Base-by-base conservation (phyloP, 1,284 basidiomycete species). In the Sanguinoderma infundibulare region DNA sequence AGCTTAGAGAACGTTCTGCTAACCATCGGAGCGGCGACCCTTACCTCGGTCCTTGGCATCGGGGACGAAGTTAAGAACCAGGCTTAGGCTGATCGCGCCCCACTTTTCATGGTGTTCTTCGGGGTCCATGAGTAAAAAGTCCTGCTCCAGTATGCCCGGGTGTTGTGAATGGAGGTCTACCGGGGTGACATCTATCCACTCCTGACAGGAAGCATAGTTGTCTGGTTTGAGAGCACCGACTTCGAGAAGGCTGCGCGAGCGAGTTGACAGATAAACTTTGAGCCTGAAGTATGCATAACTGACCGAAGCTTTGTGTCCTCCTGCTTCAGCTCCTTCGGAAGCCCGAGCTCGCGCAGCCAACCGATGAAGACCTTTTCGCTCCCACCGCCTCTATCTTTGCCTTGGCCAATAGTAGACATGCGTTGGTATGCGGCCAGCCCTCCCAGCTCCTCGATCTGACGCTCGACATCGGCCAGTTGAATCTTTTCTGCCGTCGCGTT, bases 51-150 rank as follows among this genome's bases (percentile, higher is more conserved):
- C 87, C 55, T 78, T 77, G 0, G 90, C 78, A 34, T 87, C 83
- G n/a, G 91, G 88, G 0, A 94, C 92, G 72, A 95, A 96, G 70
- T 96, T 96, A 3, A 96, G 74, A 4, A 96, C 94, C 32, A 96
- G 77, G 70, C 92, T 95, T 32, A 95, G 83, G 72, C 92, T 94
- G 61, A 96, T 83, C 22, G 89, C 69, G 69, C 94, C 90, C 87
- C 93, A 96, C 66, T 78, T 79, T 57, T 74, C 77, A 1, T 74
- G 70, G 66, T 89, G 77, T 59, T 81, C 74, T 1, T 69, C 72
- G 60, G 75, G 71, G 62, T 87, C 79, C 76, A 92, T 79, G 24
- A 82, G 72, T 50, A 96, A 74, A 68, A 96, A 96, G 72, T 96
- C 92, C 72, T 95, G 92, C 72, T 95, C 87, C 8, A 78, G 34